Conservation (phyloP, 139 green algal species). For the Parachlorella kessleri region DNA sequence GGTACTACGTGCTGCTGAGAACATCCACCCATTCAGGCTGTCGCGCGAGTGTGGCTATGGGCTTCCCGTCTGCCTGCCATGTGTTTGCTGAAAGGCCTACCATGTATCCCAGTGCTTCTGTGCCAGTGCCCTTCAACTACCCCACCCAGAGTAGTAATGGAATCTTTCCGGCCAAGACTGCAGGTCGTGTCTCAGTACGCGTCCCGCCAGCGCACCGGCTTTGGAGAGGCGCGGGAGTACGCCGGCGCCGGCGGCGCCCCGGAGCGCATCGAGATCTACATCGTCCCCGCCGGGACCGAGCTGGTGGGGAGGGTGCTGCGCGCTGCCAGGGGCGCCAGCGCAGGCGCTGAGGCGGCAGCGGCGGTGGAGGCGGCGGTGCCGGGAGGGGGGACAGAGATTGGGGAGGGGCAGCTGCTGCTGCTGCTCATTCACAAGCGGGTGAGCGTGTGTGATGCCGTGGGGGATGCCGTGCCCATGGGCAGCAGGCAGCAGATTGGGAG, state of each 20-base stretch:
- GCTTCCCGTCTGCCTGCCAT: neutral
- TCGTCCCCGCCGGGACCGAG: neutral
- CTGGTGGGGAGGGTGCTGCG: neutral
- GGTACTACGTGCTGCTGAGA: neutral
- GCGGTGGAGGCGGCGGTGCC: neutral
- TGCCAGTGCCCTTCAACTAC: too few relatives aligned
- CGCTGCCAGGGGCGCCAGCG: neutral
- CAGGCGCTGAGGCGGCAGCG: neutral
- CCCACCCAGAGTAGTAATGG: neutral
- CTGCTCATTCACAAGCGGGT: conserved; percentile 9
- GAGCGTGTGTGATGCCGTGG: too few relatives aligned
- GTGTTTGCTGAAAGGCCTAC: neutral
- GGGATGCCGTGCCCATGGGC: too few relatives aligned
- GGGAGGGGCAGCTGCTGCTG: neutral
- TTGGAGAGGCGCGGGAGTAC: neutral
- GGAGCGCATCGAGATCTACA: neutral
- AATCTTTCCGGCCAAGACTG: neutral
- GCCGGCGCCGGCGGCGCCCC: conserved; percentile 31
- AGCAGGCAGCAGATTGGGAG: too few relatives aligned
- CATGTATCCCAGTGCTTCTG: too few relatives aligned
- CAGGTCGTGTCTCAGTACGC: conserved; percentile 16
- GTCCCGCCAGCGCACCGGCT: neutral
- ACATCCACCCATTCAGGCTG: neutral
- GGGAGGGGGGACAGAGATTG: neutral
- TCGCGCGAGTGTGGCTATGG: neutral